These are phyloP conservation scores for Phytophthora megakarya DNA, from an alignment of 352 stramenopile species.

Conservation along the genomic window DNA sequence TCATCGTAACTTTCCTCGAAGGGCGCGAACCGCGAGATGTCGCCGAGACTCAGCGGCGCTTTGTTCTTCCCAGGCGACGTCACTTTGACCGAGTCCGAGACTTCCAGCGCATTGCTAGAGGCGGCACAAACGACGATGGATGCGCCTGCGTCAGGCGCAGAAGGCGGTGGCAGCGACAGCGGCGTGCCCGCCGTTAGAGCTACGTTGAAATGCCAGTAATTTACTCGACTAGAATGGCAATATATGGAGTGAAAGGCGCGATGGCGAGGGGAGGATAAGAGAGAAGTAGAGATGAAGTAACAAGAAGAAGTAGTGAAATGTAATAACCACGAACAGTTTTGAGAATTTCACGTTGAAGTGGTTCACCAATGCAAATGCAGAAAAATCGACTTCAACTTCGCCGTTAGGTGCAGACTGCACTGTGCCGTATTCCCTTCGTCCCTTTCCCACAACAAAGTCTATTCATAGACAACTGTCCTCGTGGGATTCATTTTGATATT, in stretches of 20 bases:
- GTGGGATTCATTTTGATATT: too few species aligned
- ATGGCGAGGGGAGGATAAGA: background rate
- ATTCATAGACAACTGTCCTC: too few species aligned
- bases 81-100: conserved; percentile 24
- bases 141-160: background rate
- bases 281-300: background rate
- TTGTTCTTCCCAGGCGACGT: conserved; percentile 16
- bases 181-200: background rate
- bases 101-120: conserved; percentile 25
- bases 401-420: too few species aligned
- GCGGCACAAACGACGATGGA: background rate
- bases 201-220: conserved; percentile 30
- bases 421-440: too few species aligned
- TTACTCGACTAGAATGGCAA: conserved; percentile 38
- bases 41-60: background rate
- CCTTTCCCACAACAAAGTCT: too few species aligned
- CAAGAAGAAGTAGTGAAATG: conserved; percentile 15
- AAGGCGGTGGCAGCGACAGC: background rate
- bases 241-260: conserved; percentile 3
- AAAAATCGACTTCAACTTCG: too few species aligned
- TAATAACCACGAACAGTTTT: conserved; percentile 24
- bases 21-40: conserved; percentile 41
- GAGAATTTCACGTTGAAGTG: conserved; percentile 25
- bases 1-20: conserved; percentile 77
- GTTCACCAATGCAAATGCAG: conserved; percentile 12